Percentiles rank a stretch among this genome's conserved stretches.
Conservation (phyloP, 257 asterid genomes). For the Petunia secreta region DNA sequence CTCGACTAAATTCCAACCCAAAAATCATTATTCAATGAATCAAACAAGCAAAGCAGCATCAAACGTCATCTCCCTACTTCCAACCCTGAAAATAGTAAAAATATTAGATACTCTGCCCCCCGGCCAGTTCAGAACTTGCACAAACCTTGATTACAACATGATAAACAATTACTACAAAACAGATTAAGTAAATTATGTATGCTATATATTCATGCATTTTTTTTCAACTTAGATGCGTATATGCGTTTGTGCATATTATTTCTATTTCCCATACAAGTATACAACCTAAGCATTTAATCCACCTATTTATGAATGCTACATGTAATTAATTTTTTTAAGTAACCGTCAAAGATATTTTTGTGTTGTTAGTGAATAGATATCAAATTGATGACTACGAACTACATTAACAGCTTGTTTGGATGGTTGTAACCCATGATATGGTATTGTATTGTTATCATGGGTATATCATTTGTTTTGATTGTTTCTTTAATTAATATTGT, state of each 20-base stretch:
- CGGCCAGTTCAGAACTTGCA: background rate
- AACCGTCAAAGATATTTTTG: too few species aligned
- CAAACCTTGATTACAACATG: slow-evolving; percentile 7
- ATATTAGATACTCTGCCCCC: background rate
- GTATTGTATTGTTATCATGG: too few species aligned
- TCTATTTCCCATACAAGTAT: background rate
- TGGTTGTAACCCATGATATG: too few species aligned
- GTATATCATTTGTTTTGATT: too few species aligned
- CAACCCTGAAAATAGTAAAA: background rate
- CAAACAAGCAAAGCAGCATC: slow-evolving; percentile 12
- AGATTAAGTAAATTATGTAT: slow-evolving; percentile 22
- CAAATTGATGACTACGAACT: too few species aligned
- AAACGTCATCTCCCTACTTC: background rate
- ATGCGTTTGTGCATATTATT: slow-evolving; percentile 14
- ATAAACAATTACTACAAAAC: slow-evolving; percentile 16
- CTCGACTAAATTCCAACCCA: slow-evolving; percentile 6
- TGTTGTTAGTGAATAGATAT: too few species aligned
- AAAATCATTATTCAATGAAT: slow-evolving; percentile 13
- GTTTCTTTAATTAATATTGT: too few species aligned
- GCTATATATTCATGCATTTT: background rate
- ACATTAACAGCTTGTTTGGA: too few species aligned
- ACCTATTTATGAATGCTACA: too few species aligned
- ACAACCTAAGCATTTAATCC: too few species aligned
- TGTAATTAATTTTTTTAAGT: too few species aligned
- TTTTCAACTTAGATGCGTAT: slow-evolving; percentile 15